Conservation (phyloP, 805 yeast genomes). For the Wickerhamiella cacticola region DNA sequence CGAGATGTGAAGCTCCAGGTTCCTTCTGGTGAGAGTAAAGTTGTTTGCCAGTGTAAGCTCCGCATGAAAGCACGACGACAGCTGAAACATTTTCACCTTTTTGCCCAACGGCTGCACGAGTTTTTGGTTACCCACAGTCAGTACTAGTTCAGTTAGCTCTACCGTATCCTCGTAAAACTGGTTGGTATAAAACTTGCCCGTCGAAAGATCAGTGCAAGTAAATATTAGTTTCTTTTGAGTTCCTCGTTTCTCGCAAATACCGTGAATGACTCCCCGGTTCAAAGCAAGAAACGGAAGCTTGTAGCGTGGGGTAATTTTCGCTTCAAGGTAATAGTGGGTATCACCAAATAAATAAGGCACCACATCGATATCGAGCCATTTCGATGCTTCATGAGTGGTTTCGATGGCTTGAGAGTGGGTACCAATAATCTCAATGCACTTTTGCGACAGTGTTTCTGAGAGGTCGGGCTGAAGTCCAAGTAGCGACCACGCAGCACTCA, state of each 20-base stretch:
- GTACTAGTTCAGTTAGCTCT: conserved; percentile 23
- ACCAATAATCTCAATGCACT: conserved; percentile 19
- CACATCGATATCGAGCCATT: conserved; percentile 31
- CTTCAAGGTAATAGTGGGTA: conserved; percentile 30
- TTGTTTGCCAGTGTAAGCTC: conserved; percentile 16
- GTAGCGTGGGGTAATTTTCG: conserved; percentile 31
- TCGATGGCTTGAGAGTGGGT: conserved; percentile 19
- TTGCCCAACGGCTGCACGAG: neutral
- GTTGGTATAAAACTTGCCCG: conserved; percentile 16
- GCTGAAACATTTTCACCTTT: conserved; percentile 20
- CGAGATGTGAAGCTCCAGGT: conserved; percentile 14
- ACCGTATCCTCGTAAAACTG: conserved; percentile 31
- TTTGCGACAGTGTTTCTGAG: conserved; percentile 17
- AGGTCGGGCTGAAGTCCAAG: conserved; percentile 21
- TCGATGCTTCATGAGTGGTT: conserved; percentile 26
- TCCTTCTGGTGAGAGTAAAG: conserved; percentile 18
- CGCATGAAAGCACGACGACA: conserved; percentile 21
- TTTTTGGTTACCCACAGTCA: conserved; percentile 16
- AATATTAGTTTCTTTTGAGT: conserved; percentile 12
- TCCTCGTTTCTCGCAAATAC: conserved; percentile 12
- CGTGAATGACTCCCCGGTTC: conserved; percentile 18
- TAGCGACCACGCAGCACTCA: conserved; percentile 25
- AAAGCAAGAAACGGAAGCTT: conserved; percentile 17
- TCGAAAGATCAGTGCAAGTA: conserved; percentile 1
- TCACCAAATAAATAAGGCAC: conserved; percentile 32